Base-by-base conservation (phyloP, 164 flowering plant species). In the Piper longum region DNA sequence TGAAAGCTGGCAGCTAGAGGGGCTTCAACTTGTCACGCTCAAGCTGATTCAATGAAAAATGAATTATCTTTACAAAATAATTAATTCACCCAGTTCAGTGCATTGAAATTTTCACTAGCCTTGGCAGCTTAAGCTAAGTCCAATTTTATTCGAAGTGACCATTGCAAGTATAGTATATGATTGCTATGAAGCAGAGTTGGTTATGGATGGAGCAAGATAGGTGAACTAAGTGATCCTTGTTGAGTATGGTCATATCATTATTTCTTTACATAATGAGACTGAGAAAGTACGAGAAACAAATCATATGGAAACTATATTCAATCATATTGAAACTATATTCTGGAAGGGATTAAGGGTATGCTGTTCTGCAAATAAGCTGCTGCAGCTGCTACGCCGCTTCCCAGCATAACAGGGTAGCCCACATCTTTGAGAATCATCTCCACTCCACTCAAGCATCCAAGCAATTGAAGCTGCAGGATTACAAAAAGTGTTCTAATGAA, bases 381-480 rank as follows among this genome's bases (percentile, higher is more conserved):
- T 5, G 96, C 96, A 48, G 98, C 98, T 41, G 80, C 96, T 43
- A 89, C 89, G 36, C 96, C 98, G 62, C 91, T 89, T 59, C 96
- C 98, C 12, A 92, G 80, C 87, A 82, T 80, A 12, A 92, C 84
- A 7, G 98, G 95, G 78, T 87, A 92, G 0, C 98, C 96, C 3
- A 87, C 91, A 62, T 92, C 98, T 69, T 84, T 89, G 8, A 87
- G 91, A 61, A 89, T 77, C 96, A 92, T 92, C 81, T 92, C 98
- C 73, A 92, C 98, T 5, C 95, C 96, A 70, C 88, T 89, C 68
- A 92, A 83, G 71, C 96, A 89, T 3, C 98, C 98, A 80, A 89
- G 60, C 76, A 92, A 66, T 87, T 89, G 98, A 80, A 92, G 62
- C 98, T 92, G 79, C 69, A 76, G 54, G 64, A 19, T 56, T 18